phyloP scores from a whole-genome alignment of 129 eudicot genomes.

The Daucus carota region DH1_v3.0 NC_030386.2:37840001-37840500 shows the following conservation, averaged over 20 bases:
- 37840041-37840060: not conserved
- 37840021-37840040: not conserved
- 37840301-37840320: slow-evolving; percentile 53
- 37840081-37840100: not conserved
- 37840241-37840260: slow-evolving; percentile 38
- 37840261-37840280: slow-evolving; percentile 46
- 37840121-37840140: not conserved
- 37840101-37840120: too few species aligned
- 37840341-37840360: slow-evolving; percentile 74
- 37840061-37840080: not conserved
- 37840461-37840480: slow-evolving; percentile 8
- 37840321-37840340: slow-evolving; percentile 58
- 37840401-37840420: not conserved
- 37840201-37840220: slow-evolving; percentile 48
- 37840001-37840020: slow-evolving; percentile 7
- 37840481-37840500: slow-evolving; percentile 8
- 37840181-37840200: slow-evolving; percentile 68
- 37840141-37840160: not conserved
- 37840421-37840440: not conserved
- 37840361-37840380: slow-evolving; percentile 10
- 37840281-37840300: slow-evolving; percentile 62
- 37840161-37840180: slow-evolving; percentile 1
- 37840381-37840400: not conserved
- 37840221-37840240: slow-evolving; percentile 38
- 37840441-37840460: not conserved